Evolutionary conservation across 148 eudicot species (phyloP).

Genomic region (Pouteria glomerata): DNA sequence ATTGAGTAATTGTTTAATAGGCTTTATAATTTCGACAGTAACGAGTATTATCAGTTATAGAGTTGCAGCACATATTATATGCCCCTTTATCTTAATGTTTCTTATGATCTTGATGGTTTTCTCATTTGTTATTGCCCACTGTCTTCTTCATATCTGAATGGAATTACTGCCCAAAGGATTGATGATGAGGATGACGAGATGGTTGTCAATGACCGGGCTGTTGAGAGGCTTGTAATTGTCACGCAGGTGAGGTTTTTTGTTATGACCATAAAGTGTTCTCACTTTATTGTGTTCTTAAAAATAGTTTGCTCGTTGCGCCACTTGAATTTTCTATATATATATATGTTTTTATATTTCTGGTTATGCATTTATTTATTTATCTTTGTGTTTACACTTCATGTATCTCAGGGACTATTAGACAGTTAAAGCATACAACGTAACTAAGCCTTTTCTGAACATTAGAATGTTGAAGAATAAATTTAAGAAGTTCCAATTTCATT

Average conservation of each 20-base stretch:
- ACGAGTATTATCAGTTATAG: background rate
- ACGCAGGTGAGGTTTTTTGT: conserved; percentile 60
- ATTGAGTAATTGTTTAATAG: background rate
- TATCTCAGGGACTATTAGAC: background rate
- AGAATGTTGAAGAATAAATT: too few species aligned
- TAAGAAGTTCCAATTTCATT: too few species aligned
- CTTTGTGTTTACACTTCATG: too few species aligned
- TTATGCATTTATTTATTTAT: too few species aligned
- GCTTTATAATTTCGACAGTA: background rate
- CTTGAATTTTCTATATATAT: background rate
- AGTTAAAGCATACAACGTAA: background rate
- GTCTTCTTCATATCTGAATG: conserved; percentile 6
- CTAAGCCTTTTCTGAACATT: too few species aligned
- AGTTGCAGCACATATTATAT: background rate
- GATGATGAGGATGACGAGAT: conserved; percentile 80
- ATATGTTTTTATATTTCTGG: too few species aligned
- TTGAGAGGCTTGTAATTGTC: conserved; percentile 89
- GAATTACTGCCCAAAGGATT: conserved; percentile 39
- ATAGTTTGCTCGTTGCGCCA: background rate
- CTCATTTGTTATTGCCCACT: background rate
- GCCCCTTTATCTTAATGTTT: background rate
- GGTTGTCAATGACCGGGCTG: conserved; percentile 56
- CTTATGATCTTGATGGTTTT: background rate
- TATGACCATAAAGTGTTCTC: background rate
- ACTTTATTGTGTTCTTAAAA: background rate